Evolutionary conservation across 345 rosid genomes (phyloP).

Genomic region (Dovyalis caffra): DNA sequence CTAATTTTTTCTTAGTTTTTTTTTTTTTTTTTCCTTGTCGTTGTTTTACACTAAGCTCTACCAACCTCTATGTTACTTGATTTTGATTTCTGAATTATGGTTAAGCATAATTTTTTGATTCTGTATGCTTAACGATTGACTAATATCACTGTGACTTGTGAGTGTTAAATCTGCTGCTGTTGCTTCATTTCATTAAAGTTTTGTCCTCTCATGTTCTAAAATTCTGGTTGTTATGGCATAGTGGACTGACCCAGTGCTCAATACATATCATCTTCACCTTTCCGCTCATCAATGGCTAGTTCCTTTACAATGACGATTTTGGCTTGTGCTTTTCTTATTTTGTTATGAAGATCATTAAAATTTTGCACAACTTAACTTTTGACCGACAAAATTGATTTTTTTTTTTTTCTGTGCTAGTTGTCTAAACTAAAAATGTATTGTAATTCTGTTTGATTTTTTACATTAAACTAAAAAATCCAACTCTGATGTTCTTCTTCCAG

Average conservation of each 20-base stretch:
- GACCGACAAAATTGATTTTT: neutral
- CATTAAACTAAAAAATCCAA: constrained; percentile 19
- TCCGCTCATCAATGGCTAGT: neutral
- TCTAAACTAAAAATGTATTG: neutral
- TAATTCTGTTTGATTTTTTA: neutral
- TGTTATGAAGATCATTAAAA: neutral
- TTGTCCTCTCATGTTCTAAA: neutral
- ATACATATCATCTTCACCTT: neutral
- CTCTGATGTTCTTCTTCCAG: constrained; percentile 36
- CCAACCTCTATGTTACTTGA: neutral
- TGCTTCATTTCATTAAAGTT: neutral
- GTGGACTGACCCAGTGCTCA: neutral
- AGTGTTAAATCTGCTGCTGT: neutral
- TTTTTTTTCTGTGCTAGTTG: neutral
- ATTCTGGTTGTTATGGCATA: neutral
- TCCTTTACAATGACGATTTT: neutral
- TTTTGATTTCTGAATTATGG: neutral
- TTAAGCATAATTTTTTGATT: neutral
- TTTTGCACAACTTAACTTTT: neutral
- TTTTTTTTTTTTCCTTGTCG: neutral
- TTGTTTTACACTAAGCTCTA: neutral
- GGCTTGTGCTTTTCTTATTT: neutral
- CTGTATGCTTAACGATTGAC: neutral
- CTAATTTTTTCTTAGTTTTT: neutral
- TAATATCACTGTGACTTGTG: neutral